Evolutionary conservation across 148 eudicot species (phyloP), one percentile per base, ranked within the genome.

Genomic region (Pouteria glomerata): DNA sequence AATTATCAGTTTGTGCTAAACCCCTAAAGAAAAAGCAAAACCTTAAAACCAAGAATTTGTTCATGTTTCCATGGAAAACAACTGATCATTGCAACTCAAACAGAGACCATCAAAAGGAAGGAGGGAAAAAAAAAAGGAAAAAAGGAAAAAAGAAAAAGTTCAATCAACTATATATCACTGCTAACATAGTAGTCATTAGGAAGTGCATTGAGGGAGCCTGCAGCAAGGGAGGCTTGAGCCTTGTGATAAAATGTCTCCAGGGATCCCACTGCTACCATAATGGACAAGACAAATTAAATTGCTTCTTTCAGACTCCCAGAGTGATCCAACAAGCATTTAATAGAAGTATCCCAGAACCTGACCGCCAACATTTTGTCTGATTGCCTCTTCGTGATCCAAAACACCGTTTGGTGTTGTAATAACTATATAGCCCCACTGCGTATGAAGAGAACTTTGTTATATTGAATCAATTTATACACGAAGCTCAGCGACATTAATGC

Each of bases 371-470:
- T 91, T 89, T 74, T 91, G 97, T 57, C 79, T 84, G 69, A 87
- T 82, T 30, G 97, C 97, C 74, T 91, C 97, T 85, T 94, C 97
- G 70, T 94, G 98, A 61, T 94, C 98, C 74, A 94, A 66, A 70
- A 94, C 84, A 56, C 96, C 97, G 66, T 91, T 94, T 30, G 97
- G 97, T 44, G 98, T 91, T 33, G 96, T 87, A 60, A 94, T 78
- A 52, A 91, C 98, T 37, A 94, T 90, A 37, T 94, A 91, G 52
- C 97, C 98, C 97, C 98, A 94, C 98, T 91, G 86, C 88, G 78
- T 19, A 16, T 15, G 57, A 75, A 63, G 56, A 60, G 59, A 48
- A 58, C 58, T 18, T 23, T 8, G 34, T 59, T 67, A 24, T 23
- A 35, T 41, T 56, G 51, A 39, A 37, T 23, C 57, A 42, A 29